These are phyloP conservation scores for Sporisorium exsertum DNA, from an alignment of 1,284 basidiomycete species.

Conservation along the genomic window DNA sequence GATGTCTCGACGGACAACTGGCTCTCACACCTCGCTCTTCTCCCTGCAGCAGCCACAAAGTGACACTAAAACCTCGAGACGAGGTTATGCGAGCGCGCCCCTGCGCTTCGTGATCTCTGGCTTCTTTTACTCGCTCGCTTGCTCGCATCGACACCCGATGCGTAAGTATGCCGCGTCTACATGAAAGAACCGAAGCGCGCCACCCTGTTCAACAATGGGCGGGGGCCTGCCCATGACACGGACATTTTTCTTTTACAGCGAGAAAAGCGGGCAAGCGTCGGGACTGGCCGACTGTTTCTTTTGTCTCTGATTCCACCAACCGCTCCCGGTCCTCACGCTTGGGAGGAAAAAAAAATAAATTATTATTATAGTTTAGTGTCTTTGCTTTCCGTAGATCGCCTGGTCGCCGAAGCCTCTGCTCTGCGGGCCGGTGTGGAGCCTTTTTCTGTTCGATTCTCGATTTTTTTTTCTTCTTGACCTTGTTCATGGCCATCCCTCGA, in stretches of 20 bases:
- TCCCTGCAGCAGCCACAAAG: neutral
- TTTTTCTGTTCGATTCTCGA: neutral
- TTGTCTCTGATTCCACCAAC: neutral
- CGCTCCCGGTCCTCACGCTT: neutral
- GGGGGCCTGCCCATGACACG: neutral
- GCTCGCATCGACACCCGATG: neutral
- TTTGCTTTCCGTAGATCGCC: neutral
- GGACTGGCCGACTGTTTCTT: neutral
- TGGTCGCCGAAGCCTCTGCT: neutral
- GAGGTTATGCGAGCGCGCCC: neutral
- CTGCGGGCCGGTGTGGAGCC: neutral
- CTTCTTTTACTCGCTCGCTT: neutral
- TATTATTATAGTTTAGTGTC: neutral
- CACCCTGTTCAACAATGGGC: neutral
- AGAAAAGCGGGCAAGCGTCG: neutral
- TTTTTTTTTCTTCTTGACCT: neutral
- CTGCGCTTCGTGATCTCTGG: neutral
- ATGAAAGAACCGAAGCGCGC: neutral
- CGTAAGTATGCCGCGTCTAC: neutral
- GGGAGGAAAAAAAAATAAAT: neutral
- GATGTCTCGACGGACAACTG: neutral
- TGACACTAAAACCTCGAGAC: slow-evolving; percentile 1
- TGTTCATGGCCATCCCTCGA: neutral
- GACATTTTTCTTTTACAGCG: neutral
- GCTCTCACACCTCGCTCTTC: neutral